Evolutionary conservation across 2,329 filamentous ascomycete species (phyloP).

Genomic region (Ascochyta rabiei): DNA sequence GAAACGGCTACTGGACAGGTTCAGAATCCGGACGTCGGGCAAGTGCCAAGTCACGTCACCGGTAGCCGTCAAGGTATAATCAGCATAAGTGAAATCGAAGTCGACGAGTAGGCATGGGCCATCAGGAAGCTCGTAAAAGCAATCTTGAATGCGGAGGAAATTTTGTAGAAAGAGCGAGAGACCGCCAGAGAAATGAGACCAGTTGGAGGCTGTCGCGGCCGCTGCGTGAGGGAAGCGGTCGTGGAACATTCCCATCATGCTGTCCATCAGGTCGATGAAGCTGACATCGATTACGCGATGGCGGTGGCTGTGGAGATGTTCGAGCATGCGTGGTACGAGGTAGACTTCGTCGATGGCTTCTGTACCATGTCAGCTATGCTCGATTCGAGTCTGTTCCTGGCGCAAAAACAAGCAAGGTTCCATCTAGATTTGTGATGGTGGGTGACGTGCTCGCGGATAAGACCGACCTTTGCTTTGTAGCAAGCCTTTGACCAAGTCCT

Average conservation of each 20-base stretch:
- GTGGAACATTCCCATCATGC: constrained; percentile 37
- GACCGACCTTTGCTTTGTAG: neutral
- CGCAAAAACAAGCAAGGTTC: neutral
- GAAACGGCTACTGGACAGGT: constrained; percentile 16
- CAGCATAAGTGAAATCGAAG: constrained; percentile 13
- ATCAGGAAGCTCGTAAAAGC: constrained; percentile 28
- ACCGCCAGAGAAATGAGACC: constrained; percentile 34
- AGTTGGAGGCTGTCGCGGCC: constrained; percentile 14
- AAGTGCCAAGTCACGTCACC: constrained; percentile 31
- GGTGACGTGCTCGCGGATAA: neutral
- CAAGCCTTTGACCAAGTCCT: neutral
- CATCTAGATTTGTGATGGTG: no score
- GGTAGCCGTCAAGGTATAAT: constrained; percentile 17
- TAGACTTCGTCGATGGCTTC: constrained; percentile 12
- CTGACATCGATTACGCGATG: constrained; percentile 27
- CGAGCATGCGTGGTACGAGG: constrained; percentile 20
- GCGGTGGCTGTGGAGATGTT: constrained; percentile 10
- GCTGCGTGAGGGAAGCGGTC: constrained; percentile 8
- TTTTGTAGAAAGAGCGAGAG: constrained; percentile 38
- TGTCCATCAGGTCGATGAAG: constrained; percentile 26
- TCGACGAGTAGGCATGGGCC: constrained; percentile 24
- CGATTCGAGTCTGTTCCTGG: neutral
- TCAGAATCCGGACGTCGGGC: constrained; percentile 27
- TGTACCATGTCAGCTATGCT: constrained; percentile 6
- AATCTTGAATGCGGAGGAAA: constrained; percentile 43